These are phyloP conservation scores for Letharia lupina DNA, from an alignment of 495 filamentous ascomycete genomes.

Conservation along the genomic window DNA sequence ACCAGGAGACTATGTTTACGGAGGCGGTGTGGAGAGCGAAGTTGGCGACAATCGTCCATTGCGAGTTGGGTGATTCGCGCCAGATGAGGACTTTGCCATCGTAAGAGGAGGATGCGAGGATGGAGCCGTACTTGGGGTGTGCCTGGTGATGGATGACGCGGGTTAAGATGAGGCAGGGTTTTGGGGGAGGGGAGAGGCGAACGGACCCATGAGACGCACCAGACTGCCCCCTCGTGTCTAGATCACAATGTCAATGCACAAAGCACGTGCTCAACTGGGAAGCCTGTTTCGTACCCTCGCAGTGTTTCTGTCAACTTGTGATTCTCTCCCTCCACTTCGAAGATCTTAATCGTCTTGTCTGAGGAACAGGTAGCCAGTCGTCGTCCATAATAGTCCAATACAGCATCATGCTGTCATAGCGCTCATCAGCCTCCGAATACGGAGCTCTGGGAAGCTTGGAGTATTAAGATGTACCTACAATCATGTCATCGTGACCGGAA, in stretches of 20 bases:
- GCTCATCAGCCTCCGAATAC: slow-evolving; percentile 11
- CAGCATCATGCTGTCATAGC: slow-evolving; percentile 75
- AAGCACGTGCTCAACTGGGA: slow-evolving; percentile 14
- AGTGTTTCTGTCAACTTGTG: slow-evolving; percentile 88
- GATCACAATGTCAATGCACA: slow-evolving; percentile 15
- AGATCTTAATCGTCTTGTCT: slow-evolving; percentile 98
- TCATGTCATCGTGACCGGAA: slow-evolving; percentile 98
- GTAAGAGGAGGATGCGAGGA: slow-evolving; percentile 88
- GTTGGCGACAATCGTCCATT: slow-evolving; percentile 78
- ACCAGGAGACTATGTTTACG: slow-evolving; percentile 94
- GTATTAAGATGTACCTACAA: slow-evolving; percentile 56
- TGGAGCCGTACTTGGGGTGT: slow-evolving; percentile 96
- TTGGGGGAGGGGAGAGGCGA: not conserved
- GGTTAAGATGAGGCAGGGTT: slow-evolving; percentile 1
- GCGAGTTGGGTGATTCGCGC: slow-evolving; percentile 65
- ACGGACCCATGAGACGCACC: slow-evolving; percentile 86
- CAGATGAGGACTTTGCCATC: slow-evolving; percentile 98
- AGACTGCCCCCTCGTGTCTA: slow-evolving; percentile 92
- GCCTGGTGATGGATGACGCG: slow-evolving; percentile 41
- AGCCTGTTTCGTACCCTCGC: slow-evolving; percentile 61
- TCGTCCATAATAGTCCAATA: slow-evolving; percentile 95
- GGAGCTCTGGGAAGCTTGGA: slow-evolving; percentile 7
- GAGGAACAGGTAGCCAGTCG: slow-evolving; percentile 95
- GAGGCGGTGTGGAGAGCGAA: slow-evolving; percentile 86
- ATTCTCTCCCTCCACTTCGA: slow-evolving; percentile 90